Evolutionary conservation across 2,329 filamentous ascomycete species (phyloP), one percentile per base, ranked within the genome.

Genomic region (Tolypocladium sp.): DNA sequence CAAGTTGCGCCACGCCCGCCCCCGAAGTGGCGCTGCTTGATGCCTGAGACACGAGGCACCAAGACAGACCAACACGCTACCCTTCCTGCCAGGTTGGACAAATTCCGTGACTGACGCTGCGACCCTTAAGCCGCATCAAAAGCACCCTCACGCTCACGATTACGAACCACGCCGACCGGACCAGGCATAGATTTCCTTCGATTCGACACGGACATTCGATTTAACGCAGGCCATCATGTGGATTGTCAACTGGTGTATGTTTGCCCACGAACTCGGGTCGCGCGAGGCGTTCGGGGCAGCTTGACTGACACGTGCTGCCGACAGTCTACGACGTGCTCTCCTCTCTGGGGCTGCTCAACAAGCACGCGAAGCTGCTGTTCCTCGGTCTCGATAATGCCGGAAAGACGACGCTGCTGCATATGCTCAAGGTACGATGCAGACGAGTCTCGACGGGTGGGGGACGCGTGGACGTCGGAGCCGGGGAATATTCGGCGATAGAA

Each of bases 211-310:
- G 41, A 49, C 33, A 6, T 8, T 9, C 33, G 9, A 40, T 15
- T 17, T 37, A 6, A n/a, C 3, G 15, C 33, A 17, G 33, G 65
- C 66, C 77, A 81, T 71, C 64, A 96, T 96, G 92, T 96, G 91
- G 91, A 89, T 96, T 75, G 78, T 96, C 74, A 92, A 93, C 84
- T 96, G 92, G 91, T 95, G 91, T 95, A 91, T 73, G 86, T 81
- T 65, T 63, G 58, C 2, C 49, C 20, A 10, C 49, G 20, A 22
- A 22, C 10, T 53, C 49, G n/a, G 12, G 38, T 22, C 30, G 46
- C 30, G 20, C 49, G 20, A 53, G 5, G 22, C 8, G 17, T 17
- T 6, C 10, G 10, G 15, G 46, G 17, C 27, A 22, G 15, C 12
- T 66, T 61, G 64, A 66, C 72, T 73, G 70, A 73, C 71, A 72